Conservation (phyloP, 441 rosid species). For the Populus hybrid region DNA sequence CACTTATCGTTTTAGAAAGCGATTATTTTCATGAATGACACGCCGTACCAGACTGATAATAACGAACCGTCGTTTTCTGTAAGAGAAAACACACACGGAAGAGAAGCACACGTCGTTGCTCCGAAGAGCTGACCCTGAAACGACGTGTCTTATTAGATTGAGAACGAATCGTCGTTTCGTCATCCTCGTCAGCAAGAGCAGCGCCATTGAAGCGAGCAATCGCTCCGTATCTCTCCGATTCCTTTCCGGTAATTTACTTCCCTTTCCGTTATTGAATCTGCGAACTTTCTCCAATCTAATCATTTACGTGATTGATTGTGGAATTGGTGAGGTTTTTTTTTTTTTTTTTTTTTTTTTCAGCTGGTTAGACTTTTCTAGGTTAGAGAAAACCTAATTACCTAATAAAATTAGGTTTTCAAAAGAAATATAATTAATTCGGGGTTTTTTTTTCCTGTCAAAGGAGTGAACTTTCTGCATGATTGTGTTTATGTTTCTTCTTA, state of each 20-base stretch:
- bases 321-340: neutral
- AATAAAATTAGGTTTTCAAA: too few relatives aligned
- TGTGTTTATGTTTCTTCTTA: neutral
- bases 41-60: neutral
- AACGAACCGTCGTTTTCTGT: neutral
- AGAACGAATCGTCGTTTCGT: constrained; percentile 2
- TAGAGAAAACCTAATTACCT: neutral
- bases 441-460: neutral
- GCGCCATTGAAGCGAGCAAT: neutral
- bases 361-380: neutral
- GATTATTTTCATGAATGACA: neutral
- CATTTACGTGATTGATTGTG: neutral
- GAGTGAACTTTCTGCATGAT: neutral
- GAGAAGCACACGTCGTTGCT: neutral
- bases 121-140: neutral
- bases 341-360: too few relatives aligned
- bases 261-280: neutral
- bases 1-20: neutral
- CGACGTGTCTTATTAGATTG: constrained; percentile 3
- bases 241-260: neutral
- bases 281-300: neutral
- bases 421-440: too few relatives aligned
- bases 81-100: neutral
- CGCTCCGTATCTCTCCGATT: neutral
- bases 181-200: neutral